Evolutionary conservation across 495 filamentous ascomycete genomes (phyloP), one percentile per base, ranked within the genome.

Genomic region (Trichoderma virens): DNA sequence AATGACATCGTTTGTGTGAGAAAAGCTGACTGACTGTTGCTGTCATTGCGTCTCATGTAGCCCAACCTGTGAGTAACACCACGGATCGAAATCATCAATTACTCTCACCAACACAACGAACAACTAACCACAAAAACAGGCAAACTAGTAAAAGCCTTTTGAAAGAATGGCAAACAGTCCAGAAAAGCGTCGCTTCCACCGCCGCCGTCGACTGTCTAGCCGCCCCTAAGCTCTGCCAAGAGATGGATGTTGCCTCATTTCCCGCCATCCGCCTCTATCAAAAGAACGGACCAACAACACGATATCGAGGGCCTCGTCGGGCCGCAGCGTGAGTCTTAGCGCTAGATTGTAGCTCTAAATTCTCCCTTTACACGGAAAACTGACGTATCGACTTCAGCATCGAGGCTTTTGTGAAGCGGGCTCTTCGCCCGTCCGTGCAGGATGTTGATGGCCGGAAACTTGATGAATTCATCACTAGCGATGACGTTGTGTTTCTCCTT

Each of bases 201-300:
- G 61, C 77, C 35, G 77, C 74, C 67, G 65, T 83, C 59, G 75
- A 82, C 66, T 82, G 80, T 66, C 67, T 71, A n/a, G 62, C 71
- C 16, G 68, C 71, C 23, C 14, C 65, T n/a, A 70, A 70, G 13
- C 62, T 80, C 28, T 82, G 80, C 64, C 45, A 67, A 51, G 69
- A 76, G 61, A 70, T 73, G 61, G 68, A 68, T 18, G 67, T 83
- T 27, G 70, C 72, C 4, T 80, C 79, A 14, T 82, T 78, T 66
- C 81, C 81, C 7, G 70, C 81, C 11, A 71, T 83, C 30, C 75
- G 79, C 11, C 71, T 80, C n/a, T 80, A 78, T 64, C 67, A 71
- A 38, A 69, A 70, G 43, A 64, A 72, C 18, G 70, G 74, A 0
- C 65, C 66, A 13, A 68, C 66, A 31, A 68, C 63, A 16, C 62